Percentiles rank a stretch among this genome's conserved stretches.
Conservation (phyloP, 495 filamentous ascomycete genomes). For the Aspergillus haitiensis region DNA sequence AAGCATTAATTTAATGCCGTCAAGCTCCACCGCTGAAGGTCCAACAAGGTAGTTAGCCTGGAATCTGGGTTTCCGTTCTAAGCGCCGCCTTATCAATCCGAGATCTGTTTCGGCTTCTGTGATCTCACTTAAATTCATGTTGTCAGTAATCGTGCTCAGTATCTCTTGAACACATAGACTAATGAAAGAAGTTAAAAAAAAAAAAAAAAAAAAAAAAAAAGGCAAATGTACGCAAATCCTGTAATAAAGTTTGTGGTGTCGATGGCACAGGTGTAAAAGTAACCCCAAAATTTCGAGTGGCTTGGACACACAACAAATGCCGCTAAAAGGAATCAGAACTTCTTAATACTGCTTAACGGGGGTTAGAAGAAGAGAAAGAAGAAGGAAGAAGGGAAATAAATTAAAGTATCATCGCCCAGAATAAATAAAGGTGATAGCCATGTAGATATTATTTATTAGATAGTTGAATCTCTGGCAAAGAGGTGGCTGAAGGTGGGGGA, state of each 20-base stretch:
- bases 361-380: neutral
- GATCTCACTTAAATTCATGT: neutral
- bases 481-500: neutral
- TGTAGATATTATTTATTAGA: no score
- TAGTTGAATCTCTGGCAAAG: no score
- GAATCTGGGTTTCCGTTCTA: neutral
- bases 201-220: neutral
- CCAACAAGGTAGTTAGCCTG: neutral
- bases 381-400: neutral
- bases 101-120: slow-evolving; percentile 5
- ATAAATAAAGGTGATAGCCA: neutral
- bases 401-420: neutral
- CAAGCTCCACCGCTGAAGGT: slow-evolving; percentile 34
- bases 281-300: neutral
- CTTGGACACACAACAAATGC: neutral
- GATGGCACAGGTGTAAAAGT: neutral
- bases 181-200: neutral
- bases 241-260: neutral
- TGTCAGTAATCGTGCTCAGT: neutral
- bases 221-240: neutral
- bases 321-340: neutral
- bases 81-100: slow-evolving; percentile 8
- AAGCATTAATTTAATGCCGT: slow-evolving; percentile 31
- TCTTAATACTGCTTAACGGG: neutral
- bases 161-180: neutral